Conservation (phyloP, 331 rosid genomes). For the Telfairia occidentalis region DNA sequence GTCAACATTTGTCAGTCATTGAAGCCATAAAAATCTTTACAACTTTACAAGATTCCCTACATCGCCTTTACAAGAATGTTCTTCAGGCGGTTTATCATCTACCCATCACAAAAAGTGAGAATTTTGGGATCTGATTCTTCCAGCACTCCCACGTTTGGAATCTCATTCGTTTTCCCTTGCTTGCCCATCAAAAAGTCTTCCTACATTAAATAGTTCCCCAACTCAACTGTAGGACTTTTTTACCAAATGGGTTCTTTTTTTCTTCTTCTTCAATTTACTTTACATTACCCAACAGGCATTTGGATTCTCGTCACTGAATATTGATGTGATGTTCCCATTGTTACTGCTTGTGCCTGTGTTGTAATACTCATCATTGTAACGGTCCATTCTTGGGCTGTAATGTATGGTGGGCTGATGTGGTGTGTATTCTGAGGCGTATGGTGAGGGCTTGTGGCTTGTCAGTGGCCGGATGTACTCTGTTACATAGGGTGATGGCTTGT, state of each 20-base stretch:
- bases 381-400: slow-evolving; percentile 26
- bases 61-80: slow-evolving; percentile 12
- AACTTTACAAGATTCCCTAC: slow-evolving; percentile 7
- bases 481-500: slow-evolving; percentile 21
- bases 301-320: slow-evolving; percentile 90
- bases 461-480: slow-evolving; percentile 1
- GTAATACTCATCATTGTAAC: slow-evolving; percentile 35
- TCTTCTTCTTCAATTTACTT: background rate
- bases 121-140: slow-evolving; percentile 29
- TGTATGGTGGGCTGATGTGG: slow-evolving; percentile 26
- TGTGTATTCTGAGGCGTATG: slow-evolving; percentile 39
- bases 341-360: slow-evolving; percentile 19
- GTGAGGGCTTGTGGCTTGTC: slow-evolving; percentile 6
- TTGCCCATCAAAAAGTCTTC: slow-evolving; percentile 10
- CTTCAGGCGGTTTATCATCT: slow-evolving; percentile 1
- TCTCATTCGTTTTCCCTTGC: slow-evolving; percentile 33
- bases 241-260: background rate
- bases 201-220: background rate
- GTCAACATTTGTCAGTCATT: background rate
- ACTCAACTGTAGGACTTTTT: background rate
- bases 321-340: slow-evolving; percentile 42
- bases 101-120: slow-evolving; percentile 16
- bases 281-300: slow-evolving; percentile 64
- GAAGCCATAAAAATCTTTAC: slow-evolving; percentile 3
- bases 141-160: slow-evolving; percentile 36